phyloP scores from a whole-genome alignment of 1,284 basidiomycete species.

The Tilletia indica region DNA sequence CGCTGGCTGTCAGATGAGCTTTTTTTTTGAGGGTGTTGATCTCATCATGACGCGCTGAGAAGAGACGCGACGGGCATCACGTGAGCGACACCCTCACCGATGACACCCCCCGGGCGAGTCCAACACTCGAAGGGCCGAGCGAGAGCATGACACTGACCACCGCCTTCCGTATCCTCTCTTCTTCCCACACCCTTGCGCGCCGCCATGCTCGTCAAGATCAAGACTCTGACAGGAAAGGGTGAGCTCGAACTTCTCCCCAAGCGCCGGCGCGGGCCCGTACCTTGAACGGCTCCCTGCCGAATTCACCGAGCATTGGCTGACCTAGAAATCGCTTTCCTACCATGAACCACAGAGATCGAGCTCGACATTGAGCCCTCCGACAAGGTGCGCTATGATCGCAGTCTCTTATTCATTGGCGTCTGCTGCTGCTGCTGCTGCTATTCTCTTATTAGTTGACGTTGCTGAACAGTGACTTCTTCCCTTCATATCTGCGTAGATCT shows the following conservation, averaged over 20 bases:
- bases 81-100: too few species aligned
- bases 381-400: conserved; percentile 64
- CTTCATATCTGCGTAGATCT: conserved; percentile 64
- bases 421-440: background rate
- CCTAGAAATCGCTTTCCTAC: background rate
- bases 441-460: background rate
- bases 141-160: too few species aligned
- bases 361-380: conserved; percentile 90
- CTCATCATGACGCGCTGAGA: too few species aligned
- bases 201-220: conserved; percentile 54
- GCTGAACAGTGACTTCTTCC: background rate
- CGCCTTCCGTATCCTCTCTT: too few species aligned
- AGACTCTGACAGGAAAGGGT: conserved; percentile 93
- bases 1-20: too few species aligned
- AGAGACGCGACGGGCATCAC: too few species aligned
- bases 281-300: background rate
- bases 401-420: too few species aligned
- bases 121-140: too few species aligned
- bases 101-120: too few species aligned
- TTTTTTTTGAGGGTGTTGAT: too few species aligned
- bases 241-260: conserved; percentile 34
- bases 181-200: too few species aligned
- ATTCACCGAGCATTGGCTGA: too few species aligned
- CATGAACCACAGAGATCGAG: conserved; percentile 69
- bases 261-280: conserved; percentile 16